phyloP scores from a whole-genome alignment of 176 grass and related monocot genomes.

The Avena insularis region DNA sequence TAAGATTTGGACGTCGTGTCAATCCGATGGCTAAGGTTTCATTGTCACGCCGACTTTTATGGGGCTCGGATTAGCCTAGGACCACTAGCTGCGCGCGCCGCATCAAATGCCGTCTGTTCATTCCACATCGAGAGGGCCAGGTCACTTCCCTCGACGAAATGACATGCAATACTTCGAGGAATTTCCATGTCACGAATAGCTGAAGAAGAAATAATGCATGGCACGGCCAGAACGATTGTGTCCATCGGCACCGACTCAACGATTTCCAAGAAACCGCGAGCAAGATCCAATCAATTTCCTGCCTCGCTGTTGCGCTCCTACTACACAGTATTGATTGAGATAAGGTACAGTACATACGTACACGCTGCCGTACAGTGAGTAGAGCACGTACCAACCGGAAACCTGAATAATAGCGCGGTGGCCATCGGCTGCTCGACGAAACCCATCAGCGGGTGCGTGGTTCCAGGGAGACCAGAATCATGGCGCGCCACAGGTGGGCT shows the following conservation, averaged over 20 bases:
- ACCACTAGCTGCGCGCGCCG: background rate
- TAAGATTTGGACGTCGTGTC: conserved; percentile 29
- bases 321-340: too few species aligned
- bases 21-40: conserved; percentile 26
- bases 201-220: background rate
- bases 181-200: too few species aligned
- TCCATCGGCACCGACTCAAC: background rate
- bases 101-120: background rate
- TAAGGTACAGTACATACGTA: background rate
- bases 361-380: conserved; percentile 39
- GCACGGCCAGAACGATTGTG: background rate
- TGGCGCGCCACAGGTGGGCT: conserved; percentile 26
- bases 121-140: background rate
- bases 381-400: background rate
- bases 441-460: conserved; percentile 22
- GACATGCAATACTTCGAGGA: background rate
- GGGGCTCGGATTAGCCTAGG: background rate
- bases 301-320: background rate
- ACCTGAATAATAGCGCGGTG: conserved; percentile 20
- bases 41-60: conserved; percentile 24
- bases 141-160: background rate
- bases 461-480: conserved; percentile 38
- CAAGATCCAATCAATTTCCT: background rate
- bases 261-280: conserved; percentile 11
- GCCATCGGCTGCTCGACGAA: background rate